A percentile compares a stretch with the other conserved stretches of the same genome.
phyloP scores from a whole-genome alignment of 208 protist species.

The Crithidia expoeki region DNA sequence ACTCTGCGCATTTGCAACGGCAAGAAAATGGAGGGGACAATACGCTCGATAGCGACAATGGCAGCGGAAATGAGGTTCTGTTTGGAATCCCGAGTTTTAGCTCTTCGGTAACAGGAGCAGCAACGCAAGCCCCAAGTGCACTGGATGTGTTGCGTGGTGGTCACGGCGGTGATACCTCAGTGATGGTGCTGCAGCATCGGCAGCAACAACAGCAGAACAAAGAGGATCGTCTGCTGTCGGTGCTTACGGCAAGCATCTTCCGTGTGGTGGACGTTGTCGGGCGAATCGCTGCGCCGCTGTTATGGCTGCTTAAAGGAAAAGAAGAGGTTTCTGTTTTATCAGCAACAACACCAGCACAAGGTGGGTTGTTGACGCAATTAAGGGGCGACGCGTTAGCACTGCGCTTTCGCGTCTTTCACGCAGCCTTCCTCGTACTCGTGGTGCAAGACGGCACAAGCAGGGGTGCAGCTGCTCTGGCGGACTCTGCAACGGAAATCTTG shows the following conservation, averaged over 20 bases:
- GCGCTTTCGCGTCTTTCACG: constrained; percentile 21
- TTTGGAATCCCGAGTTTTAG: not conserved
- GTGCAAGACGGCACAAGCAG: not conserved
- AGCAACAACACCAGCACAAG: not conserved
- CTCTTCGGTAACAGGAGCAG: not conserved
- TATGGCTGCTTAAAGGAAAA: constrained; percentile 18
- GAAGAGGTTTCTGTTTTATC: not conserved
- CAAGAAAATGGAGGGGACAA: not conserved
- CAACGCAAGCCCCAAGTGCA: not conserved
- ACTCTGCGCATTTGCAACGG: not conserved
- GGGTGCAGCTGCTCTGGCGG: not conserved
- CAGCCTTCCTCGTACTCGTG: constrained; percentile 17
- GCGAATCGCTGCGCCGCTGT: constrained; percentile 2
- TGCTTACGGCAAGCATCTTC: constrained; percentile 25
- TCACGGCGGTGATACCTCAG: not conserved
- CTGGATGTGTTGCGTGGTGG: constrained; percentile 20
- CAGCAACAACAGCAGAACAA: constrained; percentile 1
- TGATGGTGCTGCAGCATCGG: not conserved
- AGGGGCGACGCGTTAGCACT: constrained; percentile 16
- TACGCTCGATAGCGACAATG: not conserved
- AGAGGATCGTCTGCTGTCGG: constrained; percentile 17
- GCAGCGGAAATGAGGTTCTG: not conserved
- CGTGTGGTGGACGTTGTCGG: constrained; percentile 30
- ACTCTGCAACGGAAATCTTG: not conserved
- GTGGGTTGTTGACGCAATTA: not conserved